Evolutionary conservation across 257 asterid genomes (phyloP).

Genomic region (Ehretia macrophylla): DNA sequence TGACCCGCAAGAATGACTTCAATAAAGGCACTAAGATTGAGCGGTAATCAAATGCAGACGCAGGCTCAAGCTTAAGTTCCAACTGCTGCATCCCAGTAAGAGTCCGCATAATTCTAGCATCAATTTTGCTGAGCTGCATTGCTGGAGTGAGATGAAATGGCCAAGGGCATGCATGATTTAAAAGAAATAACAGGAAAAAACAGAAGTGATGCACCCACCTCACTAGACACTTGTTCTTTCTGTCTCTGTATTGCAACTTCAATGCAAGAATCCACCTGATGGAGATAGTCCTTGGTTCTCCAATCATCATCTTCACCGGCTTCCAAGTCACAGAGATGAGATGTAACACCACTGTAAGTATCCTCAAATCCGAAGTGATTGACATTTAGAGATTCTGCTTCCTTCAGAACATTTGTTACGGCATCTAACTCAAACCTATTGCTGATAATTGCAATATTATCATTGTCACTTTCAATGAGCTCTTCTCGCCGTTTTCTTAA

Average conservation of each 20-base stretch:
- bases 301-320: slow-evolving; percentile 79
- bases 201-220: slow-evolving; percentile 48
- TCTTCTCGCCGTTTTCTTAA: slow-evolving; percentile 71
- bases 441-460: slow-evolving; percentile 40
- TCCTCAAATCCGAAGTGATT: slow-evolving; percentile 86
- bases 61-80: slow-evolving; percentile 63
- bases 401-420: slow-evolving; percentile 78
- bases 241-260: slow-evolving; percentile 91
- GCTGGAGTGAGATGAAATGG: slow-evolving; percentile 27
- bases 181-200: slow-evolving; percentile 10
- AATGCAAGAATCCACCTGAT: slow-evolving; percentile 80
- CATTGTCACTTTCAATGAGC: slow-evolving; percentile 49
- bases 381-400: slow-evolving; percentile 68
- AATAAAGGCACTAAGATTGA: slow-evolving; percentile 66
- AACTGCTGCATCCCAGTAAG: slow-evolving; percentile 69
- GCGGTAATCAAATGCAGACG: slow-evolving; percentile 65
- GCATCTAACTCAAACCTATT: slow-evolving; percentile 82
- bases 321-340: slow-evolving; percentile 74
- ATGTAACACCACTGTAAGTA: slow-evolving; percentile 49
- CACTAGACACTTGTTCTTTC: slow-evolving; percentile 83
- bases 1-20: slow-evolving; percentile 81
- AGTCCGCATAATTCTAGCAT: slow-evolving; percentile 69
- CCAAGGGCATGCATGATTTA: slow-evolving; percentile 9
- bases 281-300: slow-evolving; percentile 72
- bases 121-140: slow-evolving; percentile 89